Base-by-base conservation (phyloP, 2,329 filamentous ascomycete species). In the Periconia macrospinosa region DNA sequence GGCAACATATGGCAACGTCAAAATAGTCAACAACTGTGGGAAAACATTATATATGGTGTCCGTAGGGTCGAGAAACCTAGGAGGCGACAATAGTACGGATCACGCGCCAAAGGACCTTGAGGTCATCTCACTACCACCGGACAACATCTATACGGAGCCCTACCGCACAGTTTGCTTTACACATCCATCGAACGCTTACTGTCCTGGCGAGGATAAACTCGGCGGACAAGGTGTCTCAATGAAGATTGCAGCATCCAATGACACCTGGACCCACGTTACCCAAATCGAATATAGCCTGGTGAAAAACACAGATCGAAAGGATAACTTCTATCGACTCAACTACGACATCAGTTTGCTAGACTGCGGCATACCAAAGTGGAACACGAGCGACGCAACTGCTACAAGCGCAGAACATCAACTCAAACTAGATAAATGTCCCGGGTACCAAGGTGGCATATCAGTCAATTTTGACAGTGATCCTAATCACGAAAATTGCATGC, bases 391-490 rank as follows among this genome's bases (percentile, higher is more conserved):
- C 41, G 41, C 37, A 5, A 45, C n/a, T 15, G 55, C 47, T 11
- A 60, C 55, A 1, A n/a, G 15, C 0, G 41, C 2, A 1, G 37
- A 59, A 41, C 47, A 60, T 41, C 18, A 19, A 3, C 8, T 41
- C 3, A 65, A 65, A 48, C 30, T 53, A 1, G n/a, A 49, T 2
- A 27, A 47, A n/a, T 65, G 60, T 47, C 62, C 62, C 1, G 62
- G 62, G 3, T 65, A 62, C 33, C 20, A 49, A 3, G 46, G 52
- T n/a, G 58, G 62, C 1, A 11, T 65, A 3, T 33, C 52, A 3
- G 37, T 61, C 3, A 54, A 47, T 1, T 63, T 65, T 20, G 40
- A 23, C 9, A 35, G 41, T 9, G 53, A 55, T 44, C 6, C 43
- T 6, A 44, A 37, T 2, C 45, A 19, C 17, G 37, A 23, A 13